Percentiles rank a stretch among this genome's conserved stretches.
phyloP scores from a whole-genome alignment of 306 rosid genomes.

The Rosa lucieae region DNA sequence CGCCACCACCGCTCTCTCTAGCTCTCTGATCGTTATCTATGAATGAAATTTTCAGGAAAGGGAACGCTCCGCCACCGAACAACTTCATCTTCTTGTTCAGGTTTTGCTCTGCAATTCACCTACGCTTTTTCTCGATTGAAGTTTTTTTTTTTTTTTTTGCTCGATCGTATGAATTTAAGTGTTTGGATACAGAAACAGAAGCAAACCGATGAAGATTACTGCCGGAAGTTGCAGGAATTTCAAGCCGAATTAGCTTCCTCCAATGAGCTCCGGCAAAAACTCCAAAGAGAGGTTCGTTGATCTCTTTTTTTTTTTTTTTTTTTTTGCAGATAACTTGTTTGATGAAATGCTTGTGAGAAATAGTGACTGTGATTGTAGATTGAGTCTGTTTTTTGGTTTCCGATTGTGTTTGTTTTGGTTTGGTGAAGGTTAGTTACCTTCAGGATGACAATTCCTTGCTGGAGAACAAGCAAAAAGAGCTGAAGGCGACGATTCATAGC shows the following conservation, averaged over 20 bases:
- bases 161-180: background rate
- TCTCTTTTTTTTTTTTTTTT: background rate
- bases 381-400: background rate
- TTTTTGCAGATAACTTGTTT: background rate
- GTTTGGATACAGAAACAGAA: constrained; percentile 57
- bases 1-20: background rate
- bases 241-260: constrained; percentile 52
- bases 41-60: constrained; percentile 52
- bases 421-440: constrained; percentile 52
- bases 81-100: constrained; percentile 50
- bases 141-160: background rate
- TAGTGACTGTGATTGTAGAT: background rate
- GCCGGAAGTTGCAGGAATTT: constrained; percentile 57
- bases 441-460: constrained; percentile 63
- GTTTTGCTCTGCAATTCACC: constrained; percentile 28
- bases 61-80: constrained; percentile 63
- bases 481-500: constrained; percentile 55
- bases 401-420: background rate
- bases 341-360: constrained; percentile 1
- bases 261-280: constrained; percentile 52
- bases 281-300: constrained; percentile 52
- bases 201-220: constrained; percentile 63
- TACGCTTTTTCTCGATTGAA: background rate
- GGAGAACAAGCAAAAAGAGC: constrained; percentile 66
- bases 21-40: constrained; percentile 2